Evolutionary conservation across 1,284 basidiomycete genomes (phyloP).

Genomic region (Leccinum olivaceoglutinosum): DNA sequence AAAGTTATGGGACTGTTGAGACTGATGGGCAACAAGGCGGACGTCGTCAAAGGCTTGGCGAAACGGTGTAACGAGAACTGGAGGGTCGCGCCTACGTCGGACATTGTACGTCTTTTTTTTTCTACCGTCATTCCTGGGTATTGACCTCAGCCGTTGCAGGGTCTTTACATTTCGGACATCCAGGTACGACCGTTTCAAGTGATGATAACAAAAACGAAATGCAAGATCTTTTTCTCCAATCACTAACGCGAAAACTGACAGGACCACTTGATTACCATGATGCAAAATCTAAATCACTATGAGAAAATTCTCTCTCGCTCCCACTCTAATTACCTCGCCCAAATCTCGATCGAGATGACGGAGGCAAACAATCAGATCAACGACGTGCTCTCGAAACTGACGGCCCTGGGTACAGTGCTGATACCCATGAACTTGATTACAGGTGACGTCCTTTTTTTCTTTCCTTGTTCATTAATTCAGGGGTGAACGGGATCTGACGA

Average conservation of each 20-base stretch:
- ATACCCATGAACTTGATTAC: constrained; percentile 96
- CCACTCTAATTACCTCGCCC: constrained; percentile 98
- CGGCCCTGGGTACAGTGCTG: constrained; percentile 95
- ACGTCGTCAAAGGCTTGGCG: constrained; percentile 97
- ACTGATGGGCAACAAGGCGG: constrained; percentile 99
- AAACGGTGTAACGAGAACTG: constrained; percentile 99
- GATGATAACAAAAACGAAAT: neutral
- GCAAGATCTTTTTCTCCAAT: neutral
- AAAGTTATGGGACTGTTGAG: constrained; percentile 98
- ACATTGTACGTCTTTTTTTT: constrained; percentile 66
- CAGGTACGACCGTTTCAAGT: constrained; percentile 38
- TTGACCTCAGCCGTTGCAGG: constrained; percentile 39
- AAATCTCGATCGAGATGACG: constrained; percentile 99
- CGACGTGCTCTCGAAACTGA: constrained; percentile 97
- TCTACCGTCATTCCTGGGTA: neutral
- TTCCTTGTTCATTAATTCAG: neutral
- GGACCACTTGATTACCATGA: constrained; percentile 99
- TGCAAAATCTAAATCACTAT: constrained; percentile 97
- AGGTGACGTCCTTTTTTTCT: constrained; percentile 37
- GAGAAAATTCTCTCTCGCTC: constrained; percentile 98
- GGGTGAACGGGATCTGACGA: neutral
- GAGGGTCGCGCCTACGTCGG: constrained; percentile 95
- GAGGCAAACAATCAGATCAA: constrained; percentile 99
- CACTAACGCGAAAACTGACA: constrained; percentile 27
- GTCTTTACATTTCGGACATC: constrained; percentile 92